Evolutionary conservation across 2,329 filamentous ascomycete genomes (phyloP).

Genomic region (Leptosphaerulina australis): DNA sequence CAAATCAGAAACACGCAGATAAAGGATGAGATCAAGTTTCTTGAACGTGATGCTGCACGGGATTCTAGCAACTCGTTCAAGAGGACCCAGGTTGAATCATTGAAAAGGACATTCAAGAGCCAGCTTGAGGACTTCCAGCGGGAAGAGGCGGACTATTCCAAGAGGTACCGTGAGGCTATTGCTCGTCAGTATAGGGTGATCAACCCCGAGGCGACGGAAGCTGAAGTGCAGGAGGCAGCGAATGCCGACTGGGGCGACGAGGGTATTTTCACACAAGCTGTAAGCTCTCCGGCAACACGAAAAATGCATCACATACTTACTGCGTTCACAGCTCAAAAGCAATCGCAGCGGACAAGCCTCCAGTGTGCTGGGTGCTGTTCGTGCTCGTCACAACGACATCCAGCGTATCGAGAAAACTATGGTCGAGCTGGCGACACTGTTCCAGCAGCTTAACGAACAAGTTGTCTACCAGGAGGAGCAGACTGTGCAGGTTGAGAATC

Average conservation of each 20-base stretch:
- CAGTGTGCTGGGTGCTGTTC: slow-evolving; percentile 76
- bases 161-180: slow-evolving; percentile 77
- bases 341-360: slow-evolving; percentile 76
- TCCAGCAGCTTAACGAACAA: slow-evolving; percentile 75
- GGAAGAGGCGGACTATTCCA: slow-evolving; percentile 73
- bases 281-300: slow-evolving; percentile 54
- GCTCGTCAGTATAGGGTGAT: slow-evolving; percentile 81
- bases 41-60: slow-evolving; percentile 72
- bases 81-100: slow-evolving; percentile 69
- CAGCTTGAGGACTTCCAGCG: slow-evolving; percentile 73
- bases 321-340: slow-evolving; percentile 66
- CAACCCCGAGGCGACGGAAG: slow-evolving; percentile 77
- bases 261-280: slow-evolving; percentile 81
- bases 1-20: slow-evolving; percentile 76
- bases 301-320: not conserved
- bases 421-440: slow-evolving; percentile 70
- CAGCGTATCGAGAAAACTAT: slow-evolving; percentile 79
- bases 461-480: slow-evolving; percentile 74
- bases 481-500: slow-evolving; percentile 66
- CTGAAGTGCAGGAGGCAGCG: slow-evolving; percentile 71
- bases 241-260: slow-evolving; percentile 77
- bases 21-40: slow-evolving; percentile 77
- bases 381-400: slow-evolving; percentile 82
- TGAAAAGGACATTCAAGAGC: slow-evolving; percentile 74
- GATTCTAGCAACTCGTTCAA: slow-evolving; percentile 70